These are phyloP conservation scores for Solanum aculeatissimum DNA, from an alignment of 305 asterid genomes.

Conservation along the genomic window DNA sequence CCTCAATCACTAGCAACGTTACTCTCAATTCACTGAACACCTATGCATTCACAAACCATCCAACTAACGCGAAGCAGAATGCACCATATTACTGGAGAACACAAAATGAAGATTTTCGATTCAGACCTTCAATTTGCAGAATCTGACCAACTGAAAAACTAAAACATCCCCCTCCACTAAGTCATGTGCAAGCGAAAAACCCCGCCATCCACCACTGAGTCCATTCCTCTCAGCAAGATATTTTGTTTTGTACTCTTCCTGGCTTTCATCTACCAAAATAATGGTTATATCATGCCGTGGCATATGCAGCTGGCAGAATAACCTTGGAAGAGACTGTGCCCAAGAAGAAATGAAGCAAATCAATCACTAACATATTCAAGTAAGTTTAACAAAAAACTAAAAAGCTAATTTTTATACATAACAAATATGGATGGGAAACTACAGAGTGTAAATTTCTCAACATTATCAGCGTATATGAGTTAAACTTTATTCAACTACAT, in stretches of 20 bases:
- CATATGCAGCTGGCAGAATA: conserved; percentile 28
- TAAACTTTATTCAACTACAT: background rate
- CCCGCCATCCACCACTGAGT: conserved; percentile 44
- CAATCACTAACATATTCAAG: background rate
- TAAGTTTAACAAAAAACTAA: background rate
- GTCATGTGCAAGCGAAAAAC: conserved; percentile 29
- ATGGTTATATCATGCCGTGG: conserved; percentile 23
- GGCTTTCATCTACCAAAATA: conserved; percentile 29
- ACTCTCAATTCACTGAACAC: background rate
- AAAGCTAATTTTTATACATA: background rate
- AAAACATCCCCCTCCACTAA: conserved; percentile 33
- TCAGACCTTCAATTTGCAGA: conserved; percentile 28
- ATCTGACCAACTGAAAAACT: conserved; percentile 29
- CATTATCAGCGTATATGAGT: background rate
- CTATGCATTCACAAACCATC: background rate
- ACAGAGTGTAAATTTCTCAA: background rate
- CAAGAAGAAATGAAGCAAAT: background rate
- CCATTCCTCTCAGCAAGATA: conserved; percentile 31
- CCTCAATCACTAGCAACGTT: background rate
- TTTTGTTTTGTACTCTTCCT: conserved; percentile 14
- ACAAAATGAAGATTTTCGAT: background rate
- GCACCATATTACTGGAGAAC: background rate
- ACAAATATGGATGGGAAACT: background rate
- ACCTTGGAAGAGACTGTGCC: conserved; percentile 32
- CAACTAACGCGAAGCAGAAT: background rate